Base-by-base conservation (phyloP, 345 rosid species). In the Eutrema japonicum region DNA sequence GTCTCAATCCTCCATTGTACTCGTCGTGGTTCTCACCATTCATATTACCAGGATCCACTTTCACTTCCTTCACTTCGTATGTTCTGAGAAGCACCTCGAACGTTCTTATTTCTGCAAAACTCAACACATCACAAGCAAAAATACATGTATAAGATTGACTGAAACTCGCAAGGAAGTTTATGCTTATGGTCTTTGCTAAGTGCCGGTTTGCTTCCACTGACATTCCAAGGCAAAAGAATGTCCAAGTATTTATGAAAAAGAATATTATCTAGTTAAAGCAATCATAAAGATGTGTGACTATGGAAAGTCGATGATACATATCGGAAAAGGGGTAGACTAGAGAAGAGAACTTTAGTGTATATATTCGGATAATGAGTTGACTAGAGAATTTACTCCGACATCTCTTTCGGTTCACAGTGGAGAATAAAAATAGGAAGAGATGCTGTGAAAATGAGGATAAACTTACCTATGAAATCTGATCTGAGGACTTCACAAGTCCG, bases 41-140 rank as follows among this genome's bases (percentile, higher is more conserved):
- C 54, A 63, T 27, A 38, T 18, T 47, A 18, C 48, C 26, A 32
- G 75, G 42, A 30, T 82, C 82, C 50, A 78, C 59, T 74, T 81
- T 91, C 81, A 78, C 74, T 82, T 91, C 92, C 36, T 89, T 83
- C 72, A 95, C 89, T 81, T 95, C 97, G 51, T 92, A 89, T 13
- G 85, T 80, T 54, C 93, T 88, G 42, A 95, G 88, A 40, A 92
- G 87, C 66, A 94, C 86, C 83, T 94, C 99, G 11, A 90, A 89
- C 43, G 93, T 92, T 82, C 96, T 82, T 76, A 92, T 85, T 60
- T 92, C 99, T 95, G 74, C 63, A 80, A 57, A 75, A 64, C 0
- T 18, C 81, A 54, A 36, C 71, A 38, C 18, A 48, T 70, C 37
- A 51, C 66, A 12, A 37, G 3, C 10, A 6, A n/a, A 18, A 32